These are phyloP conservation scores for Tylopilus felleus DNA, from an alignment of 768 basidiomycete species.

Conservation along the genomic window DNA sequence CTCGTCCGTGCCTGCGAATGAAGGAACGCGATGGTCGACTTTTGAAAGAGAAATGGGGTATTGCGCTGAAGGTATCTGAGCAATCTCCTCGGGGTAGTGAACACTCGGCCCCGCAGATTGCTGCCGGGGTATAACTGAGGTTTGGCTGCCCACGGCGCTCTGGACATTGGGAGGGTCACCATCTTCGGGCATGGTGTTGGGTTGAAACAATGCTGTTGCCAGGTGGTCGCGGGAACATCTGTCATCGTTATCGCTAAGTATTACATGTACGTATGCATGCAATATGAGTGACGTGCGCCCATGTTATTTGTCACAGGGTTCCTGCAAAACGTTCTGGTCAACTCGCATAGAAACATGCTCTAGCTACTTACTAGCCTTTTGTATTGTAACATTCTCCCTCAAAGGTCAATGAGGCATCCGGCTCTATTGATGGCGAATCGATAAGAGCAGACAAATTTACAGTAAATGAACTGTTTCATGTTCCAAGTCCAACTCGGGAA, in stretches of 20 bases:
- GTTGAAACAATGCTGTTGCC: conserved; percentile 15
- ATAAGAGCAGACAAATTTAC: too few species aligned
- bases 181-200: conserved; percentile 18
- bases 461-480: too few species aligned
- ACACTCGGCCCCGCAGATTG: conserved; percentile 39
- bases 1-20: conserved; percentile 54
- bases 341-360: too few species aligned
- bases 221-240: conserved; percentile 3
- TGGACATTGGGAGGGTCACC: conserved; percentile 3
- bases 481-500: too few species aligned
- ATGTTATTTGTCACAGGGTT: neutral
- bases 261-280: too few species aligned
- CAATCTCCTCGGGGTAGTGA: conserved; percentile 50
- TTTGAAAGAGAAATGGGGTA: conserved; percentile 27
- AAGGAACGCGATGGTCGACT: conserved; percentile 39
- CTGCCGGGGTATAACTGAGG: conserved; percentile 12
- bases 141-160: conserved; percentile 11
- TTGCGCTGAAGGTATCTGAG: conserved; percentile 20
- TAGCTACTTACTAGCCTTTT: too few species aligned
- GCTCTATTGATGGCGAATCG: too few species aligned
- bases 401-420: too few species aligned
- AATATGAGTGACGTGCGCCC: too few species aligned
- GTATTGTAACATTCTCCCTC: too few species aligned
- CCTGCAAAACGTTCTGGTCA: too few species aligned
- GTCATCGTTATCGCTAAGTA: neutral